These are phyloP conservation scores for Candida ipomoeae DNA, from an alignment of 805 yeast species.

Conservation along the genomic window DNA sequence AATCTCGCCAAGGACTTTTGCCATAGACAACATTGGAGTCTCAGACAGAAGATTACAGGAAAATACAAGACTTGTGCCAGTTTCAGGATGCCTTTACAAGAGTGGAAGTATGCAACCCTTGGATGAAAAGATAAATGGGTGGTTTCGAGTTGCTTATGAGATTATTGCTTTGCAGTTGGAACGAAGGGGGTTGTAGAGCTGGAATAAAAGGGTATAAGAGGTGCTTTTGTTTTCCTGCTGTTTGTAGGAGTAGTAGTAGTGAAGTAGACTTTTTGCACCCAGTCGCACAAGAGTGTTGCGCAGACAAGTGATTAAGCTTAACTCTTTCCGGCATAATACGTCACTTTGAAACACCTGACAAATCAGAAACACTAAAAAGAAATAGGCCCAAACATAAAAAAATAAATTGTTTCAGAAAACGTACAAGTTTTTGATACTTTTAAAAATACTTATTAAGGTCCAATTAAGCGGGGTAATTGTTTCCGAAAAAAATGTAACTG, in stretches of 20 bases:
- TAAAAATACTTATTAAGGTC: too few species aligned
- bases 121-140: not conserved
- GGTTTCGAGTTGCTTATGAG: not conserved
- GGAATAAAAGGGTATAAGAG: not conserved
- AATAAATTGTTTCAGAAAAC: too few species aligned
- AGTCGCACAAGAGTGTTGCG: not conserved
- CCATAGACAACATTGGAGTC: not conserved
- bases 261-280: not conserved
- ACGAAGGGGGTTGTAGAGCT: not conserved
- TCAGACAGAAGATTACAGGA: not conserved
- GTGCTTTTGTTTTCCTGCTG: not conserved
- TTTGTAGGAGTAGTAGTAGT: not conserved
- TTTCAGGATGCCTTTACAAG: not conserved
- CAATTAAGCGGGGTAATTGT: too few species aligned
- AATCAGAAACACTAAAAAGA: not conserved
- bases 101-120: not conserved
- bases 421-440: too few species aligned
- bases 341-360: not conserved
- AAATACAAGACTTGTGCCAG: not conserved
- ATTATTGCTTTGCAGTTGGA: not conserved
- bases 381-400: too few species aligned
- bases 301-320: not conserved
- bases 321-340: not conserved
- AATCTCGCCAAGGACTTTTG: not conserved
- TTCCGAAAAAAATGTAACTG: too few species aligned